Evolutionary conservation across 2,329 filamentous ascomycete genomes (phyloP).

Genomic region (Cercospora janseana): DNA sequence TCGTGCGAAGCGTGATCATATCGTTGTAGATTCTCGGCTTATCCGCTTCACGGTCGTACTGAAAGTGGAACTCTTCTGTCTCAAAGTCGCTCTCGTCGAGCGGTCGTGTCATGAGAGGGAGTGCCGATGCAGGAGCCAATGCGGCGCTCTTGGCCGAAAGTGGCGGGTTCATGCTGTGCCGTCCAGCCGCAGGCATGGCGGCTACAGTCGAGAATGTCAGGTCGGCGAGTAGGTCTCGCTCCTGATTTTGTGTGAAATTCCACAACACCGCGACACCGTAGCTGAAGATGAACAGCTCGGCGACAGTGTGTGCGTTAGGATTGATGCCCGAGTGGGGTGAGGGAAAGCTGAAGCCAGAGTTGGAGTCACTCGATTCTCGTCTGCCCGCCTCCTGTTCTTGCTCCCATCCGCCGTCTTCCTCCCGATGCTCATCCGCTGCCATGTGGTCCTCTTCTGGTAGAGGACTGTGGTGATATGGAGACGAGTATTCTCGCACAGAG

Average conservation of each 20-base stretch:
- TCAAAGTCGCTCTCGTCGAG: slow-evolving; percentile 89
- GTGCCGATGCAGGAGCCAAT: slow-evolving; percentile 43
- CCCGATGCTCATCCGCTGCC: slow-evolving; percentile 17
- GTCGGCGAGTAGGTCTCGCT: slow-evolving; percentile 94
- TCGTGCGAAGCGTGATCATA: slow-evolving; percentile 94
- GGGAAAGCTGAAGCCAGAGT: slow-evolving; percentile 46
- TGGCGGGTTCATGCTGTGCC: slow-evolving; percentile 19
- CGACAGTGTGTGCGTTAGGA: slow-evolving; percentile 73
- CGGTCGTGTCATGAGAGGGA: slow-evolving; percentile 72
- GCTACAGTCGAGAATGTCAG: slow-evolving; percentile 69
- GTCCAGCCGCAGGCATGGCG: slow-evolving; percentile 21
- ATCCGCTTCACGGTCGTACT: slow-evolving; percentile 84
- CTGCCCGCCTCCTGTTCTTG: slow-evolving; percentile 22
- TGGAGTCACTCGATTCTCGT: slow-evolving; percentile 30
- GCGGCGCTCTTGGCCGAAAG: slow-evolving; percentile 32
- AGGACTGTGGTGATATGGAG: slow-evolving; percentile 20
- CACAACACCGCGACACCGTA: slow-evolving; percentile 98
- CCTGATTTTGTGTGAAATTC: slow-evolving; percentile 95
- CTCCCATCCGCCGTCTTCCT: slow-evolving; percentile 21
- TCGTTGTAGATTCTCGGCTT: slow-evolving; percentile 95
- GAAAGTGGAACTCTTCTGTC: slow-evolving; percentile 97
- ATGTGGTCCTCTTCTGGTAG: slow-evolving; percentile 19
- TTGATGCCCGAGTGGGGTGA: slow-evolving; percentile 56
- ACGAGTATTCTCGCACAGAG: slow-evolving; percentile 34
- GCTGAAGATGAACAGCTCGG: slow-evolving; percentile 94